Conservation (phyloP, 2,329 filamentous ascomycete species). For the Fusarium poae region DNA sequence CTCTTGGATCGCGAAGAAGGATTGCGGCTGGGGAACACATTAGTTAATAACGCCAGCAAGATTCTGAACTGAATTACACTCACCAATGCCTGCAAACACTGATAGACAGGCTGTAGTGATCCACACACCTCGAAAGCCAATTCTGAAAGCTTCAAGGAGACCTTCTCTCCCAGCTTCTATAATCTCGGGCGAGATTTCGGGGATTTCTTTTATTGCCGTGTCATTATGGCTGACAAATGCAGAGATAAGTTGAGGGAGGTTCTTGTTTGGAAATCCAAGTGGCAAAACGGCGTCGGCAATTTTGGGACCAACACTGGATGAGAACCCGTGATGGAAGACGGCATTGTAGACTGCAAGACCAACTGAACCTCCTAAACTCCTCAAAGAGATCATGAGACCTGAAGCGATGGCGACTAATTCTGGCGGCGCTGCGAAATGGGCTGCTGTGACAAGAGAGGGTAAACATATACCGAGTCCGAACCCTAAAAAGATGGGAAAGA, state of each 20-base stretch:
- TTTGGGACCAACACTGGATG: background rate
- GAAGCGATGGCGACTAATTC: background rate
- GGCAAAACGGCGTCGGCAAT: slow-evolving; percentile 2
- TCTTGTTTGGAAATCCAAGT: background rate
- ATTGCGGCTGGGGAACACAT: background rate
- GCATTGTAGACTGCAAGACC: background rate
- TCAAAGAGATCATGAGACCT: background rate
- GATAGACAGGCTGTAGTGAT: background rate
- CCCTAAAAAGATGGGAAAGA: background rate
- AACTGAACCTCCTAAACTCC: slow-evolving; percentile 5
- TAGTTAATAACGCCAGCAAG: accelerated
- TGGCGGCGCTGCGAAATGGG: slow-evolving; percentile 7
- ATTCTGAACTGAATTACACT: background rate
- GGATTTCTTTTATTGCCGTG: accelerated
- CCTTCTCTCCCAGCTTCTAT: background rate
- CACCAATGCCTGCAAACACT: background rate
- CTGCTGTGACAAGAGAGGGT: slow-evolving; percentile 4
- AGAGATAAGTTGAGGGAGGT: slow-evolving; percentile 3
- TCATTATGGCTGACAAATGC: background rate
- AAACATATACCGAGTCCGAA: slow-evolving; percentile 4
- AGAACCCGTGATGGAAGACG: background rate
- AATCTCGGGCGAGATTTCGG: background rate
- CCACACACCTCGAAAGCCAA: slow-evolving; percentile 11
- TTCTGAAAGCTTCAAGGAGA: background rate
- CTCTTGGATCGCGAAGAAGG: background rate